Percentiles rank a stretch among this genome's conserved stretches.
Evolutionary conservation across 768 basidiomycete species (phyloP).

Genomic region (Boletus reticulatus): DNA sequence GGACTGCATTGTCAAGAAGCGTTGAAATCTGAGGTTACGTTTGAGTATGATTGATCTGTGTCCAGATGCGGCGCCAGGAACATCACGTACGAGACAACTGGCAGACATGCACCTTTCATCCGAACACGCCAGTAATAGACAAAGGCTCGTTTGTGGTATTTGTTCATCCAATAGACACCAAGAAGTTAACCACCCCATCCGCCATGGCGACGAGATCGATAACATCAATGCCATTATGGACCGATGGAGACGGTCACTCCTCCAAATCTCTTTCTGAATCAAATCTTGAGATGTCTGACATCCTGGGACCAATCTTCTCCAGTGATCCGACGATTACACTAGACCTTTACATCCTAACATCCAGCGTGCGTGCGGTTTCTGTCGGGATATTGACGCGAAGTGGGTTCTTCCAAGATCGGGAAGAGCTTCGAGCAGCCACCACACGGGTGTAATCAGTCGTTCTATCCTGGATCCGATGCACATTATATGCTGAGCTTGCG

Average conservation of each 20-base stretch:
- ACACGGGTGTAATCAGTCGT: constrained; percentile 52
- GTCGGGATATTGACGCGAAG: constrained; percentile 29
- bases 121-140: constrained; percentile 32
- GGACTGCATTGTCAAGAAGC: constrained; percentile 80
- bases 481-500: constrained; percentile 58
- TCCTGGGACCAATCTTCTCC: constrained; percentile 88
- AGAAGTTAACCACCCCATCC: constrained; percentile 66
- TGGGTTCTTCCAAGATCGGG: constrained; percentile 15
- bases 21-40: constrained; percentile 43
- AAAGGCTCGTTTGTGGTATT: constrained; percentile 57
- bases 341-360: too few species aligned
- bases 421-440: constrained; percentile 36
- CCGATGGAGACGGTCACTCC: constrained; percentile 32
- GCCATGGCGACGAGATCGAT: constrained; percentile 68
- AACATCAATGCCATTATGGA: constrained; percentile 24
- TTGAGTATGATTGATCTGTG: constrained; percentile 14
- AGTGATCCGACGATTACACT: constrained; percentile 72
- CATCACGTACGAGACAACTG: too few species aligned
- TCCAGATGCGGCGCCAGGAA: constrained; percentile 2
- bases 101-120: constrained; percentile 34
- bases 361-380: constrained; percentile 1
- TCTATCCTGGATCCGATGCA: constrained; percentile 59
- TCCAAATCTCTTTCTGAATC: constrained; percentile 58
- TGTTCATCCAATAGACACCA: constrained; percentile 60
- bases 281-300: constrained; percentile 83